These are phyloP conservation scores for Cnidoscolus chayamansa DNA, from an alignment of 441 rosid species.

Conservation along the genomic window DNA sequence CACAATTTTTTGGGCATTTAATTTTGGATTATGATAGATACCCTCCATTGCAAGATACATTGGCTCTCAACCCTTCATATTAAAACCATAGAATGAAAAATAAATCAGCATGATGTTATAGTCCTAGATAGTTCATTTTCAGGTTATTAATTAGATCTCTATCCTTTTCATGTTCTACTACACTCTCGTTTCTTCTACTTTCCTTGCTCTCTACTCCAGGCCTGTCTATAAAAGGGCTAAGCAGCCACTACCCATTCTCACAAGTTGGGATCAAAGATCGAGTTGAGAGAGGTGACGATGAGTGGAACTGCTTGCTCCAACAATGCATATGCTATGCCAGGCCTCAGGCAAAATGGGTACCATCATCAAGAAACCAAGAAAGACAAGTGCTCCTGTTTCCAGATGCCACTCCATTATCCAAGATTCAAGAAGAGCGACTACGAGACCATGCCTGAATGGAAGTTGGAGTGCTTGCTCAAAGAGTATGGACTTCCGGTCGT, in stretches of 20 bases:
- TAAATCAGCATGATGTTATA: slow-evolving; percentile 12
- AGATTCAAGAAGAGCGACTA: slow-evolving; percentile 49
- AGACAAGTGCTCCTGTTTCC: slow-evolving; percentile 32
- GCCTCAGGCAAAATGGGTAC: slow-evolving; percentile 22
- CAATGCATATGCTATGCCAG: slow-evolving; percentile 13
- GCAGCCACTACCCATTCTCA: neutral
- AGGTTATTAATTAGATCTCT: slow-evolving; percentile 24
- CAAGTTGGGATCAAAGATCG: too few species aligned
- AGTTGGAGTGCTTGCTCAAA: slow-evolving; percentile 43
- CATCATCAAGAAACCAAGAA: slow-evolving; percentile 22
- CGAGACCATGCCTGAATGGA: slow-evolving; percentile 55
- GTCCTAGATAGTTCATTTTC: slow-evolving; percentile 11
- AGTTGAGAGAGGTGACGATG: slow-evolving; percentile 16
- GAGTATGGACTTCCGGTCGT: slow-evolving; percentile 43
- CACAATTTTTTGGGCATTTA: slow-evolving; percentile 15
- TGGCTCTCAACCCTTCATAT: neutral
- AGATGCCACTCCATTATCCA: slow-evolving; percentile 55
- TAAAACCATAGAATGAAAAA: neutral
- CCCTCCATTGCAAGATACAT: slow-evolving; percentile 7
- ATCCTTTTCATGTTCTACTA: slow-evolving; percentile 13
- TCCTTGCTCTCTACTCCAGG: neutral
- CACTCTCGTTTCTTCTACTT: slow-evolving; percentile 19
- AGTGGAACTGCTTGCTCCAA: slow-evolving; percentile 25
- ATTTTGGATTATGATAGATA: slow-evolving; percentile 6
- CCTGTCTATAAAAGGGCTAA: slow-evolving; percentile 31